Conservation (phyloP, 306 rosid genomes). For the Dicorynia guianensis region DNA sequence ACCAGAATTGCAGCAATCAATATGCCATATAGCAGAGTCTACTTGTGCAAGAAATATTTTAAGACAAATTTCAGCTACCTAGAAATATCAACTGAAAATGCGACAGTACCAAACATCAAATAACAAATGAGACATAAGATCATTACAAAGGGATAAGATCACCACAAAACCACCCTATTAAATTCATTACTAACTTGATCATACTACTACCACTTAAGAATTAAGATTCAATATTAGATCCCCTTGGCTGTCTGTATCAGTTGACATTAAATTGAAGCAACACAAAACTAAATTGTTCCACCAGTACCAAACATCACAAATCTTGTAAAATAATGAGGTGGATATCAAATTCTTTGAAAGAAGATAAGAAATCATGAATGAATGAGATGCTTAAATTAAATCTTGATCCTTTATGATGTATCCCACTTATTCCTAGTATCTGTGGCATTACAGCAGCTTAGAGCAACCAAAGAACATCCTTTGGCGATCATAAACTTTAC, state of each 20-base stretch:
- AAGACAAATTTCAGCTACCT: slow-evolving; percentile 13
- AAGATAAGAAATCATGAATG: slow-evolving; percentile 32
- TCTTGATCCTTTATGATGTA: not conserved
- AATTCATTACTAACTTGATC: slow-evolving; percentile 34
- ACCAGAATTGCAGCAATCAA: slow-evolving; percentile 40
- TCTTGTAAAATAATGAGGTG: slow-evolving; percentile 9
- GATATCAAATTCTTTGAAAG: not conserved
- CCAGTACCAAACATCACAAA: slow-evolving; percentile 24
- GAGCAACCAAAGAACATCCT: not conserved
- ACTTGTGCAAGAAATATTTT: slow-evolving; percentile 31
- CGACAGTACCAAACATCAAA: slow-evolving; percentile 27
- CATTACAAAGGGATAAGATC: slow-evolving; percentile 24
- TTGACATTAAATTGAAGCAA: slow-evolving; percentile 8
- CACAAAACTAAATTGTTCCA: slow-evolving; percentile 14
- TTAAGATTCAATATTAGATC: too few relatives aligned
- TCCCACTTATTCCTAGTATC: slow-evolving; percentile 17
- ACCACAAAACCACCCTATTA: not conserved
- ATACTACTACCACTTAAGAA: slow-evolving; percentile 22
- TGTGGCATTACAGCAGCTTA: slow-evolving; percentile 7
- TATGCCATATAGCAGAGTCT: slow-evolving; percentile 41
- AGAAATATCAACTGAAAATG: slow-evolving; percentile 25
- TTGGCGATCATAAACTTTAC: too few relatives aligned
- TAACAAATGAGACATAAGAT: slow-evolving; percentile 21
- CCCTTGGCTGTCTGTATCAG: too few relatives aligned
- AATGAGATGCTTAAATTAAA: slow-evolving; percentile 25